Evolutionary conservation across 2,329 filamentous ascomycete genomes (phyloP).

Genomic region (Hypoxylon sp.): DNA sequence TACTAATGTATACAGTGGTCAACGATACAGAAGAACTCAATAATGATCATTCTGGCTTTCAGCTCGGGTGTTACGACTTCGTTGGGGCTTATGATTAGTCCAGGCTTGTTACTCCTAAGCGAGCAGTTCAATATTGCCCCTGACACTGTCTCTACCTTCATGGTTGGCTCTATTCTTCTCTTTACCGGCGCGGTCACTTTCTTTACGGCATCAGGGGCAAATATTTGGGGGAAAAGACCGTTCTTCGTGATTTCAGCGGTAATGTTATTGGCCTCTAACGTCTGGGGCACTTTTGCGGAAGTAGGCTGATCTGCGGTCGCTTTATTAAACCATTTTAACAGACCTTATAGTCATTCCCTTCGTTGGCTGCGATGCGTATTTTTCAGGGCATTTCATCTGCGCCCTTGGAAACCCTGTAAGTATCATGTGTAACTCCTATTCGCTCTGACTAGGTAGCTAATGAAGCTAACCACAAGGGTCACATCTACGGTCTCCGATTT

Average conservation of each 20-base stretch:
- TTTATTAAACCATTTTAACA: constrained; percentile 5
- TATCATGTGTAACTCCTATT: background rate
- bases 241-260: constrained; percentile 45
- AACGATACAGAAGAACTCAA: constrained; percentile 36
- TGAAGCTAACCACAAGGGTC: constrained; percentile 12
- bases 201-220: constrained; percentile 44
- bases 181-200: constrained; percentile 43
- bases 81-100: constrained; percentile 45
- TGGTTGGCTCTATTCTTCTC: constrained; percentile 43
- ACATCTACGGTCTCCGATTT: constrained; percentile 45
- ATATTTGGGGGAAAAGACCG: constrained; percentile 45
- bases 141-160: constrained; percentile 40
- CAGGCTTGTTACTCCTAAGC: constrained; percentile 40
- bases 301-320: constrained; percentile 22
- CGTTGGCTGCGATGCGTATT: constrained; percentile 44
- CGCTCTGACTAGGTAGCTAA: background rate
- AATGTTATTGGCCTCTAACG: constrained; percentile 39
- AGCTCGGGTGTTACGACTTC: constrained; percentile 43
- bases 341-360: constrained; percentile 38
- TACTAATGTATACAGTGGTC: constrained; percentile 43
- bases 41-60: constrained; percentile 44
- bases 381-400: constrained; percentile 45
- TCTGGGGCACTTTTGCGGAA: constrained; percentile 45
- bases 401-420: constrained; percentile 39
- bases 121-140: constrained; percentile 36